Percentiles rank a stretch among this genome's conserved stretches.
phyloP scores from a whole-genome alignment of 1,284 basidiomycete genomes.

The Anthracocystis walkeri region DNA sequence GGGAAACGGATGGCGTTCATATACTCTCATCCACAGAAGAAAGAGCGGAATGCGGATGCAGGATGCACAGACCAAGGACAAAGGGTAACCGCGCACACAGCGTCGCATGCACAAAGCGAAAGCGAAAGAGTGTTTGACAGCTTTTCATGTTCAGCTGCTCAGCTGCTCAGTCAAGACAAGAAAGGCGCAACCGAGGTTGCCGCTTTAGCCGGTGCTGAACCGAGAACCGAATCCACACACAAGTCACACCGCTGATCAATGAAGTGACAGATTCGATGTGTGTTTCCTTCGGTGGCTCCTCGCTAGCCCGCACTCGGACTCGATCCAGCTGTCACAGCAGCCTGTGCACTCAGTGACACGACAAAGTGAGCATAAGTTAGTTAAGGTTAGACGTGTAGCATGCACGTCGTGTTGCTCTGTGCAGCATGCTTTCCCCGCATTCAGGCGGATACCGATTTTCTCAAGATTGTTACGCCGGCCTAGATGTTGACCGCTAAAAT shows the following conservation, averaged over 20 bases:
- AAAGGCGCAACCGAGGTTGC: no score
- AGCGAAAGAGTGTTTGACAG: neutral
- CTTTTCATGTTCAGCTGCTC: neutral
- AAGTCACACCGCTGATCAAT: no score
- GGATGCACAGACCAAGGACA: neutral
- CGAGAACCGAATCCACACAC: no score
- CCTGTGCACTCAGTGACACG: no score
- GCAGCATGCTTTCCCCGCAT: conserved; percentile 8
- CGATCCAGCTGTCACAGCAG: no score
- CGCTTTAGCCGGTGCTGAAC: no score
- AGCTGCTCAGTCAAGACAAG: no score
- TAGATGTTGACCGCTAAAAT: neutral
- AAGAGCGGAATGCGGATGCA: neutral
- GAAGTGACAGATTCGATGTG: no score
- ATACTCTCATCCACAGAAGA: neutral
- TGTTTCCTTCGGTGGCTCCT: no score
- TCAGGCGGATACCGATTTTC: neutral
- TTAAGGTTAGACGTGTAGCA: neutral
- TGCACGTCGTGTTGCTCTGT: neutral
- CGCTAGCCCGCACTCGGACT: no score
- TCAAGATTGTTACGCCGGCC: neutral
- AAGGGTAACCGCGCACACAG: neutral
- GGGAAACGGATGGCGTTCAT: neutral
- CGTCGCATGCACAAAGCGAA: neutral
- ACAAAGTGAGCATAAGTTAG: no score